Evolutionary conservation across 2,329 filamentous ascomycete genomes (phyloP).

Genomic region (Botrytis sinoallii): DNA sequence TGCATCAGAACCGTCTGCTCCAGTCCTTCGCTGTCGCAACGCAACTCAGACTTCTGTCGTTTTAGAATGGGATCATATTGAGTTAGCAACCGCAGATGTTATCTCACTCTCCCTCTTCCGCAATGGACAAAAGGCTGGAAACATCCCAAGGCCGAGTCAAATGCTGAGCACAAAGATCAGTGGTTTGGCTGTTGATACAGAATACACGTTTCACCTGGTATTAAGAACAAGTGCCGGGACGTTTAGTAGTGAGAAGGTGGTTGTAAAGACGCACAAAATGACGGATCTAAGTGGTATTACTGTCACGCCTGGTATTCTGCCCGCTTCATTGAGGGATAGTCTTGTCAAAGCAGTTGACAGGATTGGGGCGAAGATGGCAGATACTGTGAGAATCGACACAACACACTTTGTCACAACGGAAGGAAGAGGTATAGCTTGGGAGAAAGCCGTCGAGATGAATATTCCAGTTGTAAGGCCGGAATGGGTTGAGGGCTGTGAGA

Average conservation of each 20-base stretch:
- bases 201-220: constrained; percentile 92
- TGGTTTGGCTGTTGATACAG: constrained; percentile 91
- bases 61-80: constrained; percentile 94
- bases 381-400: constrained; percentile 90
- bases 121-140: constrained; percentile 94
- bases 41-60: constrained; percentile 98
- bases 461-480: constrained; percentile 95
- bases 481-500: constrained; percentile 96
- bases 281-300: constrained; percentile 95
- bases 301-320: constrained; percentile 85
- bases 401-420: constrained; percentile 98
- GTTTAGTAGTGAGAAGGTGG: constrained; percentile 76
- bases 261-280: constrained; percentile 95
- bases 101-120: constrained; percentile 87
- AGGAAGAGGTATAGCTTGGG: constrained; percentile 84
- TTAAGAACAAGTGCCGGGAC: constrained; percentile 88
- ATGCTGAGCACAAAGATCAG: constrained; percentile 97
- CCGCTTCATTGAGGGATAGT: constrained; percentile 66
- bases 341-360: constrained; percentile 74
- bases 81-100: constrained; percentile 87
- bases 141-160: constrained; percentile 80
- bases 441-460: constrained; percentile 96
- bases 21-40: constrained; percentile 86
- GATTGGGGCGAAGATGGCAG: constrained; percentile 89
- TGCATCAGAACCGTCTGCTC: constrained; percentile 69